Percentiles rank a stretch among this genome's conserved stretches.
phyloP scores from a whole-genome alignment of 1,284 basidiomycete genomes.

The Apiotrichum akiyoshidainum region DNA sequence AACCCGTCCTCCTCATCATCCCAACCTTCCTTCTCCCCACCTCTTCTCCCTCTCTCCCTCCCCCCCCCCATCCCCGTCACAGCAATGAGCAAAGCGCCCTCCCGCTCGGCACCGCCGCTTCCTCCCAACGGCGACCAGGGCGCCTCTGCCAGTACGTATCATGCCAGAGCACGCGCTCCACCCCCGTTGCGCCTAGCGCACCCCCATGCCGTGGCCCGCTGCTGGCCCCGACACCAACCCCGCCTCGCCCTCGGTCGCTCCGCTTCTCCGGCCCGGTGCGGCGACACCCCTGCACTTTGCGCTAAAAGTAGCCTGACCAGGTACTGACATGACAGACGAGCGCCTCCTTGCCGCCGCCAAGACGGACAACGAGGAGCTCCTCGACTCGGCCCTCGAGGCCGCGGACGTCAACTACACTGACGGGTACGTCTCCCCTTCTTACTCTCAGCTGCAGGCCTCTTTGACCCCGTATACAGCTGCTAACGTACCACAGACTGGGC shows the following conservation, averaged over 20 bases:
- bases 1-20: neutral
- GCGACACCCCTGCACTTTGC: no score
- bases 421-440: constrained; percentile 56
- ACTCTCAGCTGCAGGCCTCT: no score
- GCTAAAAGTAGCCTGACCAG: no score
- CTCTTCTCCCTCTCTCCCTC: neutral
- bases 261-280: no score
- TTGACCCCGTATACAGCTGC: no score
- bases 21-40: neutral
- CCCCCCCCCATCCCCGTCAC: neutral
- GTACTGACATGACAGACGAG: constrained; percentile 58
- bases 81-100: constrained; percentile 33
- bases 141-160: constrained; percentile 43
- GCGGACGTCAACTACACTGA: constrained; percentile 72
- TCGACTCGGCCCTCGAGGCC: constrained; percentile 61
- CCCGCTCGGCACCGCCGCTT: constrained; percentile 40
- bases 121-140: constrained; percentile 35
- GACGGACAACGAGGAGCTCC: constrained; percentile 67
- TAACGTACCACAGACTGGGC: constrained; percentile 58
- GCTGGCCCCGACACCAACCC: no score
- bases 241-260: no score
- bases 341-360: constrained; percentile 70
- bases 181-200: neutral
- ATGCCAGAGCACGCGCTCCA: neutral
- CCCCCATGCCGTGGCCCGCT: no score